Base-by-base conservation (phyloP, 805 yeast genomes). In the Lachancea sp. region DNA sequence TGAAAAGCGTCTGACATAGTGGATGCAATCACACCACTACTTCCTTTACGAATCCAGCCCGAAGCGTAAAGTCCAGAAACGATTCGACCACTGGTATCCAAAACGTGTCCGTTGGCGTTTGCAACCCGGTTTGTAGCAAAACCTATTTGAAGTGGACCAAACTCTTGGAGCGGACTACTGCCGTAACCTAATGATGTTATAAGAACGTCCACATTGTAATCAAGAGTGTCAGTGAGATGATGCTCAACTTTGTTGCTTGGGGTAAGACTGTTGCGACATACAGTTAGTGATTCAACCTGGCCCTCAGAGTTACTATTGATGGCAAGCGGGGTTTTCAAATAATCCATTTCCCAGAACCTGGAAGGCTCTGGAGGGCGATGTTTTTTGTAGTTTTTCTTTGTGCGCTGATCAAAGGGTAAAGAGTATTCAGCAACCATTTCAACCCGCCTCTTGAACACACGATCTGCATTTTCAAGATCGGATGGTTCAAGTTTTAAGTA, bases 31-130 rank as follows among this genome's bases (percentile, higher is more conserved):
- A 88, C 95, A 1, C 99, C 99, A 25, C 75, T 75, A 7, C 95
- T 85, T 1, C 95, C 95, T 42, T 77, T 80, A 46, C 84, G 79
- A 38, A 89, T 81, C 99, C 99, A 93, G 0, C 99, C 99, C 8
- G 89, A 70, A 2, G 85, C 81, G 55, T 89, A 91, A 47, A 87
- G 66, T 0, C 87, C 83, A 2, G 59, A 67, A 25, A 60, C 54
- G 31, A 49, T 53, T 35, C 43, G 48, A 16, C 55, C 57, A 0
- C 52, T 42, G 1, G 52, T 46, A 29, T 60, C 53, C 9, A 69
- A 45, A 0, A 74, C 74, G 33, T 75, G 63, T 1, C 81, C 83
- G 18, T 70, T 59, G 1, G 54, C 49, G 46, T 75, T 79, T 1
- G 69, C 64, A 11, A 79, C 64, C n/a, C 68, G 62, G 1, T 82